Percentiles rank a stretch among this genome's conserved stretches.
Conservation (phyloP, 2,329 filamentous ascomycete species). For the Leptographium galeiforme region DNA sequence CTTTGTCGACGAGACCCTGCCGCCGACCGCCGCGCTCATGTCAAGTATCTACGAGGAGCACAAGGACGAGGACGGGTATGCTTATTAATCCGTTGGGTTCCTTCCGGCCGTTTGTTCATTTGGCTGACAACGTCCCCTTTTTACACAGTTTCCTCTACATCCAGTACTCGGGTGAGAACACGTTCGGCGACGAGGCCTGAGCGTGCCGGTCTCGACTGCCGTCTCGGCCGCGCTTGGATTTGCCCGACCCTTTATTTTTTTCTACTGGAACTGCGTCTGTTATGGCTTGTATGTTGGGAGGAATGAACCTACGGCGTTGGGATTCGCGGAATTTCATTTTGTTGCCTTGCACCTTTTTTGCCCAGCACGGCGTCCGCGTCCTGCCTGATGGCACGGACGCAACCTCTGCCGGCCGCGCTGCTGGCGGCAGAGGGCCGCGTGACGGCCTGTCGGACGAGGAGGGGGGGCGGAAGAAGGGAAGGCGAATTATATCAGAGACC, state of each 20-base stretch:
- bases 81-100: not conserved
- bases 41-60: slow-evolving; percentile 99
- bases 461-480: not conserved
- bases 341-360: not conserved
- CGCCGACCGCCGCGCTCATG: slow-evolving; percentile 94
- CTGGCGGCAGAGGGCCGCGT: not conserved
- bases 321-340: not conserved
- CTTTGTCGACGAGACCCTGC: slow-evolving; percentile 96
- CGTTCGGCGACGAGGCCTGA: slow-evolving; percentile 49
- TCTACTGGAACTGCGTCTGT: not conserved
- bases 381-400: not conserved
- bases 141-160: slow-evolving; percentile 79
- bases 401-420: not conserved
- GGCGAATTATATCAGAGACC: not conserved
- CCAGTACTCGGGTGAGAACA: slow-evolving; percentile 99
- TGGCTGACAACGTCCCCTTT: not conserved
- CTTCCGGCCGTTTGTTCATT: not conserved
- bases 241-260: not conserved
- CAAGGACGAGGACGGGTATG: slow-evolving; percentile 65
- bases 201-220: not conserved
- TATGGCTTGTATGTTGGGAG: not conserved
- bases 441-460: not conserved
- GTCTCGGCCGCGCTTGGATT: too few species aligned
- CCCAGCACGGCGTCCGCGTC: not conserved
- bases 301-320: not conserved